These are phyloP conservation scores for Durio zibethinus DNA, from an alignment of 345 rosid genomes.

Conservation along the genomic window DNA sequence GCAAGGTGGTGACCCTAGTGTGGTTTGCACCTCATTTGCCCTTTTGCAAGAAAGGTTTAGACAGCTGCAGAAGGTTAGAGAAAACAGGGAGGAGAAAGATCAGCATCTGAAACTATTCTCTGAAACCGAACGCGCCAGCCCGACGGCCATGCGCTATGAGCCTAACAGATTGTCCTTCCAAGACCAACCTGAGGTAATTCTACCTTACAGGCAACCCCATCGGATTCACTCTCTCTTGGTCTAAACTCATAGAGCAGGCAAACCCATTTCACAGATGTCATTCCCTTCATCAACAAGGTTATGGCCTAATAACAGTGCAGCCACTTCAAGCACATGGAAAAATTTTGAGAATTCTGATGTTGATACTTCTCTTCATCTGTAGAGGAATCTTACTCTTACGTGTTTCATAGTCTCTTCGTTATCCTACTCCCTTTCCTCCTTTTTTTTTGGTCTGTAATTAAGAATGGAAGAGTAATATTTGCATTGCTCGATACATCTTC, in stretches of 20 bases:
- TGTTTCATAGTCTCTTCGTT: not conserved
- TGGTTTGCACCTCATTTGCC: slow-evolving; percentile 57
- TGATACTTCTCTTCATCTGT: slow-evolving; percentile 78
- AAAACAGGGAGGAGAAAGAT: slow-evolving; percentile 57
- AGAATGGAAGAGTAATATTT: not conserved
- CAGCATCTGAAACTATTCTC: slow-evolving; percentile 39
- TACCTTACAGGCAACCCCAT: slow-evolving; percentile 18
- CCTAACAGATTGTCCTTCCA: slow-evolving; percentile 9
- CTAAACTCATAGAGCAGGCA: slow-evolving; percentile 29
- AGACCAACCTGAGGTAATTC: slow-evolving; percentile 23
- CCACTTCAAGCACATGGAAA: slow-evolving; percentile 26
- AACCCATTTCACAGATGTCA: slow-evolving; percentile 14
- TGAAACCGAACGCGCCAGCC: slow-evolving; percentile 19
- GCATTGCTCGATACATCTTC: not conserved
- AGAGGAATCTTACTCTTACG: slow-evolving; percentile 16
- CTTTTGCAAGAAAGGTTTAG: slow-evolving; percentile 68
- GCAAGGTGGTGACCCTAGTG: slow-evolving; percentile 38
- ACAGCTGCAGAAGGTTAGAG: slow-evolving; percentile 52
- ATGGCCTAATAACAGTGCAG: slow-evolving; percentile 27
- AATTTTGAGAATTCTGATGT: slow-evolving; percentile 49
- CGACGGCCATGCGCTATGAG: slow-evolving; percentile 15
- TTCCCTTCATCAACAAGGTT: slow-evolving; percentile 22
- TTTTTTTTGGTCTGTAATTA: not conserved
- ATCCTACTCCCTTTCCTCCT: not conserved
- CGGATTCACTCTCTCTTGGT: slow-evolving; percentile 49